Evolutionary conservation across 2,329 filamentous ascomycete genomes (phyloP).

Genomic region (Ciborinia camelliae): DNA sequence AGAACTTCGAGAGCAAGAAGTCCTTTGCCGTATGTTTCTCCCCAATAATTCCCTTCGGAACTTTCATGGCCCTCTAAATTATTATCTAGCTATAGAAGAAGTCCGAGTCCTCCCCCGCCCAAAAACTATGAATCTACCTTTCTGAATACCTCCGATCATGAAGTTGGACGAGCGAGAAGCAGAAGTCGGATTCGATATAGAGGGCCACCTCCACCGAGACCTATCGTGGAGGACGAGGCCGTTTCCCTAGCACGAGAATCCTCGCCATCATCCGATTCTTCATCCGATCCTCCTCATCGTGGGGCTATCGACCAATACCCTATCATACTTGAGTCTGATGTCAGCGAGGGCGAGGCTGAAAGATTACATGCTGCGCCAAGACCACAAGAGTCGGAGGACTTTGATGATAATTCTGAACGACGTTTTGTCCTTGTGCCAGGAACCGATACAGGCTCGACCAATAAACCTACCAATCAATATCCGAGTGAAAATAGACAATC

Average conservation of each 20-base stretch:
- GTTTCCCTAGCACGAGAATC: constrained; percentile 60
- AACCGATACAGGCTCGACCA: constrained; percentile 21
- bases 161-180: constrained; percentile 22
- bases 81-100: constrained; percentile 12
- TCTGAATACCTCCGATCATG: constrained; percentile 16
- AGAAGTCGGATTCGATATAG: constrained; percentile 25
- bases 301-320: constrained; percentile 67
- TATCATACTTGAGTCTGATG: constrained; percentile 59
- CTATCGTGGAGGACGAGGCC: constrained; percentile 67
- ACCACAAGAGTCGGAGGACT: constrained; percentile 22
- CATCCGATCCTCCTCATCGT: constrained; percentile 56
- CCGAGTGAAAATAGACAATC: constrained; percentile 25
- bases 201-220: constrained; percentile 51
- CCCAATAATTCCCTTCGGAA: neutral
- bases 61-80: neutral
- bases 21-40: constrained; percentile 37
- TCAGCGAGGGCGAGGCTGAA: constrained; percentile 34
- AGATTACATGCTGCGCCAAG: constrained; percentile 30
- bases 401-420: constrained; percentile 46
- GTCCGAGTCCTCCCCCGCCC: constrained; percentile 16
- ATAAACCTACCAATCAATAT: constrained; percentile 2
- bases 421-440: constrained; percentile 59
- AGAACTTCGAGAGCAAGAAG: constrained; percentile 46
- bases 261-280: constrained; percentile 31
- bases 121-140: constrained; percentile 19